Evolutionary conservation across 768 basidiomycete genomes (phyloP), one percentile per base, ranked within the genome.

Genomic region (Leccinum variicolor): DNA sequence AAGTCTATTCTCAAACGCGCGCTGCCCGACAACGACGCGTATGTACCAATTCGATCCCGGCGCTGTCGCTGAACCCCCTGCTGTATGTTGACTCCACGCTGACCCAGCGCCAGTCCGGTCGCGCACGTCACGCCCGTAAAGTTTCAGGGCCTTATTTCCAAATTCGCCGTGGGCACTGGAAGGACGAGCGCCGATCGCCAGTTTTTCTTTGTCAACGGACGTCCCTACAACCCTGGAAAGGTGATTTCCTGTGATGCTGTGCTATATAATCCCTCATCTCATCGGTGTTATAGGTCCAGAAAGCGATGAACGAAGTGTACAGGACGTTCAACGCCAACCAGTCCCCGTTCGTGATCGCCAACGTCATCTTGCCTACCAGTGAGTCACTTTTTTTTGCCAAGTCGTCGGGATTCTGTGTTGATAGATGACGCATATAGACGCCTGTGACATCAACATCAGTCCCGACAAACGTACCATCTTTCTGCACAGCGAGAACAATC

Each of bases 391-490:
- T 19, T 49, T n/a, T 25, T 29, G 10, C 29, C 29, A 4, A 29
- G 11, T 31, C 31, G 11, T 47, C 7, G 15, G 28, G 28, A 33
- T 46, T 43, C 51, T 33, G 13, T 53, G 6, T 39, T 62, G 47
- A 56, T 36, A 25, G 31, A 9, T 4, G 13, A 29, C n/a, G 28
- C 43, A 14, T 17, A 23, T 60, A 94, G 92, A 86, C 56, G 77
- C 84, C 0, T 91, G 85, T 65, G 97, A 99, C 67, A 85, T 99
- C 66, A 99, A 99, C 60, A 90, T 98, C 58, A 92, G 87, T 60
- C 96, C 97, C 0, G 97, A 98, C 75, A 99, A 98, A 68, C 82
- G 96, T n/a, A 95, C 93, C 0, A 89, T 98, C 36, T 86, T 97
- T 52, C 66, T 99, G 11, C 94, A 98, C 64, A 87, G 87, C 69